Evolutionary conservation across 306 rosid genomes (phyloP).

Genomic region (Potentilla sterilis): DNA sequence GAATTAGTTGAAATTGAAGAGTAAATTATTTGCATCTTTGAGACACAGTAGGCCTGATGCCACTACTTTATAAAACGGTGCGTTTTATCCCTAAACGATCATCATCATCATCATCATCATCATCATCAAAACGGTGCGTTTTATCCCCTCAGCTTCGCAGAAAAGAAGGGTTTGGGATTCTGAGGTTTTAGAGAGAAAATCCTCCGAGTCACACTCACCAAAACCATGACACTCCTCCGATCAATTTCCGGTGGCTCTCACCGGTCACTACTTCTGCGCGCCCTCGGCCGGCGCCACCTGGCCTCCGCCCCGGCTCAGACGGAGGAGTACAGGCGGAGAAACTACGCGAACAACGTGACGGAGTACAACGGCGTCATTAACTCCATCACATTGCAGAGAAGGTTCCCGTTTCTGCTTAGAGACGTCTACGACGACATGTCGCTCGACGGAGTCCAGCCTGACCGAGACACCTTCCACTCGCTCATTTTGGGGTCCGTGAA

Average conservation of each 20-base stretch:
- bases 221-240: constrained; percentile 59
- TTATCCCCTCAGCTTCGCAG: not conserved
- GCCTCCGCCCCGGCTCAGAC: constrained; percentile 39
- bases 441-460: constrained; percentile 96
- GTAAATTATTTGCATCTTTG: too few relatives aligned
- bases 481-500: constrained; percentile 74
- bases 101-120: too few relatives aligned
- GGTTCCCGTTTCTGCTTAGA: constrained; percentile 62
- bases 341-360: constrained; percentile 70
- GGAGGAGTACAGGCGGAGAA: constrained; percentile 59
- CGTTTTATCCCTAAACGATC: not conserved
- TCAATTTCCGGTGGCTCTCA: constrained; percentile 42
- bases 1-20: too few relatives aligned
- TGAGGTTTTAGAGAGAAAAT: constrained; percentile 12
- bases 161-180: constrained; percentile 28
- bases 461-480: constrained; percentile 68
- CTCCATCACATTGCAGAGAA: constrained; percentile 61
- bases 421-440: constrained; percentile 83
- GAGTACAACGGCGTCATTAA: constrained; percentile 81
- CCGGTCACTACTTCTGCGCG: constrained; percentile 25
- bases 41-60: too few relatives aligned
- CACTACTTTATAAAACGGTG: not conserved
- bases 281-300: constrained; percentile 48
- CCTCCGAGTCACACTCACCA: not conserved
- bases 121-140: constrained; percentile 2